These are phyloP conservation scores for Coniochaeta sp. DNA, from an alignment of 2,329 filamentous ascomycete species.

Conservation along the genomic window DNA sequence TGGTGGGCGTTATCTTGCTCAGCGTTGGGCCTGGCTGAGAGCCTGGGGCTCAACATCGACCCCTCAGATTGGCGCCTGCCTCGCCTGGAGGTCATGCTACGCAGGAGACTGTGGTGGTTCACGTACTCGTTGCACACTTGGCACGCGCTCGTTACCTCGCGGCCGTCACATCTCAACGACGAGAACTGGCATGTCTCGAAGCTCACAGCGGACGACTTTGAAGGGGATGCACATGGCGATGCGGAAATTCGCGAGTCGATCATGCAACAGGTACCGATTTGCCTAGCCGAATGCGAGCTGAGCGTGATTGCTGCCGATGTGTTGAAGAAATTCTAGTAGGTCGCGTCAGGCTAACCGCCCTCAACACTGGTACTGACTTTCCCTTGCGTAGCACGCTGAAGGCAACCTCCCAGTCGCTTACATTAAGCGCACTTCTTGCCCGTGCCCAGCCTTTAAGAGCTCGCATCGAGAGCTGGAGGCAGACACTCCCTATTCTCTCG, in stretches of 20 bases:
- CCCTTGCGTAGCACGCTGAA: constrained; percentile 7
- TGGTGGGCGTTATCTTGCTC: constrained; percentile 17
- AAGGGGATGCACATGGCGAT: constrained; percentile 5
- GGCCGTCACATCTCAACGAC: constrained; percentile 14
- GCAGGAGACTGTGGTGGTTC: constrained; percentile 18
- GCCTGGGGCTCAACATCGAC: constrained; percentile 14
- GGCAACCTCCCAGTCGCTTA: constrained; percentile 3
- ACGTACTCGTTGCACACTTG: constrained; percentile 15
- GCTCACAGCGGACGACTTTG: constrained; percentile 12
- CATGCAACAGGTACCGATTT: constrained; percentile 9
- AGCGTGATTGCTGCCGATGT: constrained; percentile 15
- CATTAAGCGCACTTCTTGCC: constrained; percentile 9
- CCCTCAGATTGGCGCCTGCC: constrained; percentile 15
- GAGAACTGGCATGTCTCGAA: constrained; percentile 14
- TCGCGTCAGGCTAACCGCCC: not conserved
- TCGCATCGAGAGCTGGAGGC: constrained; percentile 17
- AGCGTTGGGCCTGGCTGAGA: constrained; percentile 15
- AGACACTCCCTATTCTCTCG: constrained; percentile 15
- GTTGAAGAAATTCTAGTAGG: constrained; percentile 16
- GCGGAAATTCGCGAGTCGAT: not conserved
- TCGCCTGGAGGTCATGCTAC: constrained; percentile 12
- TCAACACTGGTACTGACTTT: not conserved
- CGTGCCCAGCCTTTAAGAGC: constrained; percentile 15
- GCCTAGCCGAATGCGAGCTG: constrained; percentile 13
- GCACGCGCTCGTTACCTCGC: constrained; percentile 11